phyloP scores from a whole-genome alignment of 2,329 filamentous ascomycete genomes.

The Metarhizium brunneum region DNA sequence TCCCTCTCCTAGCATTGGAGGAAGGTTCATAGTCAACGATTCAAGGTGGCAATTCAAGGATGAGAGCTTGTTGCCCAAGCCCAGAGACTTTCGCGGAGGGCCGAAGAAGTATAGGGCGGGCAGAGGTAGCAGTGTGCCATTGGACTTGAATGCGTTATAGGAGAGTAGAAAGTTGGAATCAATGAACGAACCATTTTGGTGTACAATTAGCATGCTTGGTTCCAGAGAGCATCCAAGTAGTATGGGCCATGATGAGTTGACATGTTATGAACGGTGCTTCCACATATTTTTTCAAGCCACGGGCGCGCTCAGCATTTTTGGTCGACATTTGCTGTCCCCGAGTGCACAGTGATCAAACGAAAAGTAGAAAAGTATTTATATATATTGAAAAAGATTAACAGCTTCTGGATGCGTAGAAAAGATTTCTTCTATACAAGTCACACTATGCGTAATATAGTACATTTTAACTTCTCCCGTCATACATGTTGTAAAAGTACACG shows the following conservation, averaged over 20 bases:
- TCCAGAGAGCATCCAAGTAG: background rate
- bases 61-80: slow-evolving; percentile 74
- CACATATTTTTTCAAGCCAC: too few species aligned
- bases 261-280: background rate
- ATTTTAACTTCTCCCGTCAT: slow-evolving; percentile 6
- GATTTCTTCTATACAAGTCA: background rate
- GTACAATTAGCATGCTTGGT: background rate
- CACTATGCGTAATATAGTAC: slow-evolving; percentile 14
- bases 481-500: slow-evolving; percentile 16
- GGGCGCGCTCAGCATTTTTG: too few species aligned
- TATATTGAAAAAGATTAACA: background rate
- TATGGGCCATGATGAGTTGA: background rate
- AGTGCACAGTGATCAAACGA: background rate
- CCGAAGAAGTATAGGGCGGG: slow-evolving; percentile 79
- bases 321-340: too few species aligned
- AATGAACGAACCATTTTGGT: background rate
- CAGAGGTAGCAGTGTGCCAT: slow-evolving; percentile 83
- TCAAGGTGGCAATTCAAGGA: slow-evolving; percentile 78
- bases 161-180: background rate
- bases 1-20: slow-evolving; percentile 17
- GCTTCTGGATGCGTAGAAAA: background rate
- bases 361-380: background rate
- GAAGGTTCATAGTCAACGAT: slow-evolving; percentile 59
- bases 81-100: slow-evolving; percentile 68
- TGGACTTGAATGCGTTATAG: slow-evolving; percentile 57